Evolutionary conservation across 441 rosid genomes (phyloP).

Genomic region (Gossypium aridum): DNA sequence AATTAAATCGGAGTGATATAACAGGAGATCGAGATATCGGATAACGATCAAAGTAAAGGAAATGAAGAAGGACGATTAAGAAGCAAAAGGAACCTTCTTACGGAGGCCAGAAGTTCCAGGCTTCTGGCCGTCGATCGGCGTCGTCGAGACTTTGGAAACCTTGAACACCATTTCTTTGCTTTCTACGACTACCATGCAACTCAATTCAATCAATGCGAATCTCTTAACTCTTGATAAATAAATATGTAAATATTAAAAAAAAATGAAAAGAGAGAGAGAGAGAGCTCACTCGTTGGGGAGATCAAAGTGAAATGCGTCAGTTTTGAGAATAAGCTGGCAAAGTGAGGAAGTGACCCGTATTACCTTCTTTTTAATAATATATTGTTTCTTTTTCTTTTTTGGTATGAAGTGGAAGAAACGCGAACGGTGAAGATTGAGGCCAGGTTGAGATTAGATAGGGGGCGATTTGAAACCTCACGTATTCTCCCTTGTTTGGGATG

Average conservation of each 20-base stretch:
- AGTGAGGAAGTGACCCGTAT: neutral
- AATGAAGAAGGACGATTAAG: neutral
- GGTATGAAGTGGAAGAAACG: too few species aligned
- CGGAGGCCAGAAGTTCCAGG: constrained; percentile 99
- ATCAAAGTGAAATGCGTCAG: neutral
- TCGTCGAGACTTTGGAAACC: constrained; percentile 47
- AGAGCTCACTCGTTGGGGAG: constrained; percentile 10
- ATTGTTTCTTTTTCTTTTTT: neutral
- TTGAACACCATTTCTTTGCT: constrained; percentile 32
- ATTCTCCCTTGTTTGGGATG: neutral
- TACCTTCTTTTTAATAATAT: neutral
- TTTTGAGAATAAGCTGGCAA: neutral
- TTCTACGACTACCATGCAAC: neutral
- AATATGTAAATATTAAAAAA: neutral
- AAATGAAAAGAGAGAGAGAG: neutral
- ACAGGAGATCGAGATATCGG: neutral
- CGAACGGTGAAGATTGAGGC: too few species aligned
- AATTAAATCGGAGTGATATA: neutral
- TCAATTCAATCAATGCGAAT: constrained; percentile 1
- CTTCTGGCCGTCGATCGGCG: constrained; percentile 85
- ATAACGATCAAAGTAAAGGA: neutral
- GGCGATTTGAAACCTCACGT: neutral
- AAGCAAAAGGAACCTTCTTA: constrained; percentile 58
- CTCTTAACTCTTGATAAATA: neutral
- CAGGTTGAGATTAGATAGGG: neutral